phyloP scores from a whole-genome alignment of 257 asterid genomes.

The Euphrasia confusa region DNA sequence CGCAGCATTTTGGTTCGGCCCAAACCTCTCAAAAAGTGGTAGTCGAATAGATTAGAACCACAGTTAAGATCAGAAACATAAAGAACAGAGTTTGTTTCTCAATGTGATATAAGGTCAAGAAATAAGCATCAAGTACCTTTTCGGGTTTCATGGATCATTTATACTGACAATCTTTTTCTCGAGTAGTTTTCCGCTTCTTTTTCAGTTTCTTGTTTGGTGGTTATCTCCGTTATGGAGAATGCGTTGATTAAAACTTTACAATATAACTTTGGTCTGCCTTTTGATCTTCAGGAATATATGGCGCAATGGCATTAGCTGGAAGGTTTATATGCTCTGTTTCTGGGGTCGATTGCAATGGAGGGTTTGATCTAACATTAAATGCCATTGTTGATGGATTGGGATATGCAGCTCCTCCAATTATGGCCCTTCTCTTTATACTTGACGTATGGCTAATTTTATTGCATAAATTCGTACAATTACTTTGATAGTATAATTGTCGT shows the following conservation, averaged over 20 bases:
- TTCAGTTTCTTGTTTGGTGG: background rate
- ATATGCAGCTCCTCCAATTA: constrained; percentile 95
- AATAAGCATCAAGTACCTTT: constrained; percentile 11
- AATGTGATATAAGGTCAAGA: background rate
- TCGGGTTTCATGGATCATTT: background rate
- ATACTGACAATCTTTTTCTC: background rate
- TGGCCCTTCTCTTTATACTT: constrained; percentile 87
- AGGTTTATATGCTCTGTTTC: constrained; percentile 82
- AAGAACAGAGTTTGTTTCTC: background rate
- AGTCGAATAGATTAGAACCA: background rate
- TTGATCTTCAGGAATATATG: constrained; percentile 64
- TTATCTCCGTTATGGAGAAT: background rate
- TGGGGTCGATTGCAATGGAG: constrained; percentile 82
- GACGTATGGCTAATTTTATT: constrained; percentile 50
- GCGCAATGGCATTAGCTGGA: constrained; percentile 94
- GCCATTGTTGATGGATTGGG: constrained; percentile 88
- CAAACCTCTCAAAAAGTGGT: too few species aligned
- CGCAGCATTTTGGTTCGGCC: background rate
- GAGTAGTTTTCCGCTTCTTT: background rate
- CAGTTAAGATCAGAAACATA: background rate
- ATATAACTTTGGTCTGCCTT: constrained; percentile 13
- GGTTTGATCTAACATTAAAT: constrained; percentile 66
- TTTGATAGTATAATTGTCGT: too few species aligned
- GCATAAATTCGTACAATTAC: background rate
- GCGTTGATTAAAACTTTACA: background rate